Evolutionary conservation across 2,329 filamentous ascomycete species (phyloP).

Genomic region (Phaeoacremonium minimum): DNA sequence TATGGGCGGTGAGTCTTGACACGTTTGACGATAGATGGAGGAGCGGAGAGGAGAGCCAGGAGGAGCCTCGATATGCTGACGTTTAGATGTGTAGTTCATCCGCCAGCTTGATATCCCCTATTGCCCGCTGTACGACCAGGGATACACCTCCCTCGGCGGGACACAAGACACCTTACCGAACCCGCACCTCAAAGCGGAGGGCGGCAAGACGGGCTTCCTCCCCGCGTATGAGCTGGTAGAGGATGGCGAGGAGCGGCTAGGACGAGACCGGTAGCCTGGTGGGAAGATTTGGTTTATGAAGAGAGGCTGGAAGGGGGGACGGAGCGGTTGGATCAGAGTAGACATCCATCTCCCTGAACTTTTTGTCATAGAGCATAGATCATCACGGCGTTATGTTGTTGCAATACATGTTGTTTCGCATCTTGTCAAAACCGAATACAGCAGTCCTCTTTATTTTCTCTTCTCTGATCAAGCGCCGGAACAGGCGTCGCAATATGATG

Average conservation of each 20-base stretch:
- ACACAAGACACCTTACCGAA: conserved; percentile 87
- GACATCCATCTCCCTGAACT: no score
- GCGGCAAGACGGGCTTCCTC: conserved; percentile 43
- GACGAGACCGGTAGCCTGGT: conserved; percentile 61
- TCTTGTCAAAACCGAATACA: no score
- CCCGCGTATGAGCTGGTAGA: conserved; percentile 73
- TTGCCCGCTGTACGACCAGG: conserved; percentile 76
- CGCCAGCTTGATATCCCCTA: conserved; percentile 76
- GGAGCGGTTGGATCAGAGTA: no score
- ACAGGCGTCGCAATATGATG: no score
- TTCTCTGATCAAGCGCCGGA: no score
- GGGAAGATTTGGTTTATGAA: no score
- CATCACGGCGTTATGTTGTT: no score
- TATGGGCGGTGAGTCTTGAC: conserved; percentile 74
- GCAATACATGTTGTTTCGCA: no score
- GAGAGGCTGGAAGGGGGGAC: no score
- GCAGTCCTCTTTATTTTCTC: no score
- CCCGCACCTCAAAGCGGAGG: conserved; percentile 56
- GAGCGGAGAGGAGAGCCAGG: not conserved
- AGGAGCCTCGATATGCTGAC: not conserved
- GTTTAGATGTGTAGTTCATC: conserved; percentile 58
- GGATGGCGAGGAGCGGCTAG: conserved; percentile 75
- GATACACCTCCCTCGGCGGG: conserved; percentile 71
- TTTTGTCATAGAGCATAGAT: no score
- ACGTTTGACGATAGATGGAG: not conserved